A percentile compares a stretch with the other conserved stretches of the same genome.
phyloP scores from a whole-genome alignment of 2,329 filamentous ascomycete species.

The Clonostachys sp. region DNA sequence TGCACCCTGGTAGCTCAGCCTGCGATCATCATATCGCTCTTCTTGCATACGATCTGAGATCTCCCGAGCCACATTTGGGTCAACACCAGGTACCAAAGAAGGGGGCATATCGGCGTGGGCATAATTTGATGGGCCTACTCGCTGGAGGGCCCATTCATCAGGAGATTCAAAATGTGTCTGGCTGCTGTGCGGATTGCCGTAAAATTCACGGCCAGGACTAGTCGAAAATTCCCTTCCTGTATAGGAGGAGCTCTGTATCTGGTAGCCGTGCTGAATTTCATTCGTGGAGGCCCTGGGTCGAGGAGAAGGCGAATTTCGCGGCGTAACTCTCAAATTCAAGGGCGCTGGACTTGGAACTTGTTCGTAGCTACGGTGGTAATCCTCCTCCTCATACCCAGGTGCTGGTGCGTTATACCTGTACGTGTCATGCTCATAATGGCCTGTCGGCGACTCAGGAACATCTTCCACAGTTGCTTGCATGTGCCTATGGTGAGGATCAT shows the following conservation, averaged over 20 bases:
- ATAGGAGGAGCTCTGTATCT: neutral
- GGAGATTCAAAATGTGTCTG: neutral
- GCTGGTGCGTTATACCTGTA: constrained; percentile 11
- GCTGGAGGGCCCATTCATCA: neutral
- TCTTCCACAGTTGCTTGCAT: constrained; percentile 64
- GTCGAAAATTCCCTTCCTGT: constrained; percentile 2
- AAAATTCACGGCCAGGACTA: constrained; percentile 3
- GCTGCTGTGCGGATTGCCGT: neutral
- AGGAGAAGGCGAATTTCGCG: constrained; percentile 8
- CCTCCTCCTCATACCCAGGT: constrained; percentile 9
- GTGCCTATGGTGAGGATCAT: constrained; percentile 39
- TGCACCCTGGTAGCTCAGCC: constrained; percentile 30
- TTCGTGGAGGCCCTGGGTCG: neutral
- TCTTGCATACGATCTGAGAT: constrained; percentile 54
- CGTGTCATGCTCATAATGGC: constrained; percentile 13
- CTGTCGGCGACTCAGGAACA: constrained; percentile 46
- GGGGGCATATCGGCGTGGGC: constrained; percentile 44
- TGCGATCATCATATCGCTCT: constrained; percentile 42
- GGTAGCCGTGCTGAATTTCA: neutral
- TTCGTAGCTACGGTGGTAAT: constrained; percentile 29
- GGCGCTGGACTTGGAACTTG: constrained; percentile 35
- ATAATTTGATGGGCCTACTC: constrained; percentile 22
- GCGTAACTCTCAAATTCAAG: constrained; percentile 31
- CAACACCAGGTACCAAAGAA: constrained; percentile 57
- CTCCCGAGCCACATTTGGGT: constrained; percentile 50